Evolutionary conservation across 306 rosid species (phyloP), one percentile per base, ranked within the genome.

Genomic region (Prunus salicina): DNA sequence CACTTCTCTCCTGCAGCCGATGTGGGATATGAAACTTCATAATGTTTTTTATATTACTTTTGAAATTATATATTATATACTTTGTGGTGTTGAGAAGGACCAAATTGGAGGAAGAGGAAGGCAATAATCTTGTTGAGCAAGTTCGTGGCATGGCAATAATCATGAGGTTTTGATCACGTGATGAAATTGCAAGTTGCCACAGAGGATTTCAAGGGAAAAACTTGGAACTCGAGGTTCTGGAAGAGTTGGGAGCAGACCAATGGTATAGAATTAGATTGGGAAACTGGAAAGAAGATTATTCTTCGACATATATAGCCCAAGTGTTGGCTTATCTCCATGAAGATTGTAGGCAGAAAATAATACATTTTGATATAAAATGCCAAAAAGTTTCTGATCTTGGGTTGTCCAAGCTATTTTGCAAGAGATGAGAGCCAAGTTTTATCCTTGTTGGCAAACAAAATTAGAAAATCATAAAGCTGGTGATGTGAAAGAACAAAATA

Each of bases 311-410:
- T n/a, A 50, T 77, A 46, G 76, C 81, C 64, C 62, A 62, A 78
- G 81, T 63, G 65, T 38, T 7, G 43, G 68, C 81, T 58, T 77
- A 77, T 69, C 76, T 78, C 70, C 76, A 71, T 9, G 76, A 70
- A 71, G 81, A 78, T n/a, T 77, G 81, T 49, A 8, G 81, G 34
- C 62, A 77, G 62, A 60, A 58, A 49, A 77, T 78, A 49, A 70
- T 49, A 62, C 76, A 78, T 63, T 63, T 46, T 5, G 72, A 61
- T 46, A 27, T 2, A 58, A 30, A 78, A 49, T 62, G 81, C 76
- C 53, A 61, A 69, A 49, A 24, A 38, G 9, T 70, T 25, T 78
- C 76, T 34, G 76, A 56, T 25, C 67, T 76, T 4, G 74, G 80
- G 38, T 76, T 76, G 47, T 55, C 80, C 15, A 18, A 12, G 19